Evolutionary conservation across 352 stramenopile species (phyloP).

Genomic region (Phytopythium helicoides): DNA sequence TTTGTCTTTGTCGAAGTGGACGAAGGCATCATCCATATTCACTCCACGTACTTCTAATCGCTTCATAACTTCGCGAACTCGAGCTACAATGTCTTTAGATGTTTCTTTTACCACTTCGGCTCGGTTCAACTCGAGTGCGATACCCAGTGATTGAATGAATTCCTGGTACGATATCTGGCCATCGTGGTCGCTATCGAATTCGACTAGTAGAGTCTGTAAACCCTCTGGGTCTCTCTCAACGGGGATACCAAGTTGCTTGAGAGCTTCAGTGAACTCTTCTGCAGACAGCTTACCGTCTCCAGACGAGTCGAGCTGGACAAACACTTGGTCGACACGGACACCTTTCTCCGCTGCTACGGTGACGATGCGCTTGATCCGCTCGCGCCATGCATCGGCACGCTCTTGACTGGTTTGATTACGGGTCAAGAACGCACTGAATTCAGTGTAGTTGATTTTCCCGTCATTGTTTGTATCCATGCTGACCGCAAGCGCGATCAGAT

Average conservation of each 20-base stretch:
- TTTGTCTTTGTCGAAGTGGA: slow-evolving; percentile 64
- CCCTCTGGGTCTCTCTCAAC: slow-evolving; percentile 25
- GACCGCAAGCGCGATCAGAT: slow-evolving; percentile 26
- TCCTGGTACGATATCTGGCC: slow-evolving; percentile 76
- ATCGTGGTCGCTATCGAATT: slow-evolving; percentile 61
- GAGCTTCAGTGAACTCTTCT: slow-evolving; percentile 46
- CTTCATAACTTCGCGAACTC: slow-evolving; percentile 42
- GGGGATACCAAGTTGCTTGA: slow-evolving; percentile 51
- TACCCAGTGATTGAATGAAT: slow-evolving; percentile 63
- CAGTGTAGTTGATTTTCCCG: slow-evolving; percentile 34
- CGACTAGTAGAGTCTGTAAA: slow-evolving; percentile 37
- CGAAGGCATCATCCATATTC: slow-evolving; percentile 57
- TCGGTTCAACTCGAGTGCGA: slow-evolving; percentile 43
- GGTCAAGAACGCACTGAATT: slow-evolving; percentile 39
- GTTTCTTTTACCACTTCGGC: slow-evolving; percentile 39
- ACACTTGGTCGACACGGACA: slow-evolving; percentile 58
- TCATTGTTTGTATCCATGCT: slow-evolving; percentile 52
- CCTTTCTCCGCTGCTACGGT: slow-evolving; percentile 52
- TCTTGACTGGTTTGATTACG: slow-evolving; percentile 1
- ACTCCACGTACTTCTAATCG: slow-evolving; percentile 48
- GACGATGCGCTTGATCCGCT: slow-evolving; percentile 57
- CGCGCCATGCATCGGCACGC: slow-evolving; percentile 20
- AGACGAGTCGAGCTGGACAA: slow-evolving; percentile 57
- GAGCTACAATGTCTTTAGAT: slow-evolving; percentile 39
- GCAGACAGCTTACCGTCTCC: slow-evolving; percentile 57